Evolutionary conservation across 2,329 filamentous ascomycete species (phyloP), one percentile per base, ranked within the genome.

Genomic region (Xylaria sp.): DNA sequence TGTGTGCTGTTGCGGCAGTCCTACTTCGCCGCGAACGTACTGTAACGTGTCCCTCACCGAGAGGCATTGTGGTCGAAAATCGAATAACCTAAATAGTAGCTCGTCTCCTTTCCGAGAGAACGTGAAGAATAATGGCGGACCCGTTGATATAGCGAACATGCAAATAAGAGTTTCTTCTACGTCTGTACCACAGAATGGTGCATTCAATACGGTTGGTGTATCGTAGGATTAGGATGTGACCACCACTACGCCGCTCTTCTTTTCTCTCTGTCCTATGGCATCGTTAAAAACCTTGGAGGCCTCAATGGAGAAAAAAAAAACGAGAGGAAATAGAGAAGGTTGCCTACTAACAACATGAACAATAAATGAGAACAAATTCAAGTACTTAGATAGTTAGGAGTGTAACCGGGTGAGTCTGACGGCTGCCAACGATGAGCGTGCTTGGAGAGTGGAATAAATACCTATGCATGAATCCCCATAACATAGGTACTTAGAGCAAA

Each of bases 151-250:
- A 27, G 24, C 24, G 24, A 27, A 4, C 4, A 27, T 27, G 24
- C 24, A 27, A 27, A 27, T 27, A 27, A 27, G 24, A 27, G 24
- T 27, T 27, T 27, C 24, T 27, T 27, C 24, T 27, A 27, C 24
- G 2, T 27, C 24, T 4, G 24, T 27, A 27, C 24, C 24, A 27
- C 24, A 27, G 24, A 27, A 27, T 27, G 24, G 24, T 27, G 24
- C 11, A 42, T 51, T 51, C 11, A 14, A 30, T 21, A 45, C 7
- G 21, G 39, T 36, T 17, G 39, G 24, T 21, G 17, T 42, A 42
- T 9, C 32, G 32, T 39, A 24, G n/a, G 27, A 59, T 47, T 59
- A 34, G 42, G 61, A 69, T 64, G 72, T 71, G 72, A 71, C 65
- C 57, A 67, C 24, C 7, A 11, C 34, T 36, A 17, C 39, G 39